Evolutionary conservation across 371 early-diverging fungal genomes (phyloP).

Genomic region (Actinomucor elegans): DNA sequence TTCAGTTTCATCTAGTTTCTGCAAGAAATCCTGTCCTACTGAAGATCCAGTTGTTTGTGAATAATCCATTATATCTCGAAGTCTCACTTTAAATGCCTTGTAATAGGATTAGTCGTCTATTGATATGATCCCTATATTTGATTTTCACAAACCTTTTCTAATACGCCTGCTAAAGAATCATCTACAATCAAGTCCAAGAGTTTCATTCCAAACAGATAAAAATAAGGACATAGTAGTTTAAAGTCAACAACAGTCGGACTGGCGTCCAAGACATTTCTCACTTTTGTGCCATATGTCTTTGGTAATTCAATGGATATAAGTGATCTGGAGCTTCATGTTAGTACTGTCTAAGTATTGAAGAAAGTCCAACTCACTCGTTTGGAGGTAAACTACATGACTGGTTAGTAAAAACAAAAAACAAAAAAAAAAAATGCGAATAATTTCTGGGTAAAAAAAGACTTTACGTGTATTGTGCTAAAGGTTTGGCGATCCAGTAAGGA

Average conservation of each 20-base stretch:
- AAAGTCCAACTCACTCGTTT: constrained; percentile 1
- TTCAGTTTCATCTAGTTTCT: constrained; percentile 50
- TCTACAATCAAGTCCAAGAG: constrained; percentile 34
- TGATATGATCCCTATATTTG: no score
- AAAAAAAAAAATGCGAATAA: no score
- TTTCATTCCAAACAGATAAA: constrained; percentile 42
- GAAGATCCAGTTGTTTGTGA: constrained; percentile 33
- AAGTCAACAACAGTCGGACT: constrained; percentile 40
- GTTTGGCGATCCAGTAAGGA: constrained; percentile 49
- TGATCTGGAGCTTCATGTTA: constrained; percentile 4
- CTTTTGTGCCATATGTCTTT: constrained; percentile 34
- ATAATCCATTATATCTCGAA: constrained; percentile 40
- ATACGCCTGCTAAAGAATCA: constrained; percentile 22
- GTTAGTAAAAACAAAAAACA: no score
- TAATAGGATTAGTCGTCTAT: no score
- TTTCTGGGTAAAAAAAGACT: no score
- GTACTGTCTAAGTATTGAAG: background rate
- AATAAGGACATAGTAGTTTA: constrained; percentile 40
- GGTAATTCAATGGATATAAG: constrained; percentile 41
- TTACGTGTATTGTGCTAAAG: constrained; percentile 43
- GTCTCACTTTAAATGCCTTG: constrained; percentile 38
- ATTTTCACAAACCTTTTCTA: constrained; percentile 33
- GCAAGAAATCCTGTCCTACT: constrained; percentile 36
- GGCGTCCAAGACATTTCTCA: constrained; percentile 45
- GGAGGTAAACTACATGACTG: constrained; percentile 1